Evolutionary conservation across 108 stramenopile species (phyloP).

Genomic region (Fragilaria radians): DNA sequence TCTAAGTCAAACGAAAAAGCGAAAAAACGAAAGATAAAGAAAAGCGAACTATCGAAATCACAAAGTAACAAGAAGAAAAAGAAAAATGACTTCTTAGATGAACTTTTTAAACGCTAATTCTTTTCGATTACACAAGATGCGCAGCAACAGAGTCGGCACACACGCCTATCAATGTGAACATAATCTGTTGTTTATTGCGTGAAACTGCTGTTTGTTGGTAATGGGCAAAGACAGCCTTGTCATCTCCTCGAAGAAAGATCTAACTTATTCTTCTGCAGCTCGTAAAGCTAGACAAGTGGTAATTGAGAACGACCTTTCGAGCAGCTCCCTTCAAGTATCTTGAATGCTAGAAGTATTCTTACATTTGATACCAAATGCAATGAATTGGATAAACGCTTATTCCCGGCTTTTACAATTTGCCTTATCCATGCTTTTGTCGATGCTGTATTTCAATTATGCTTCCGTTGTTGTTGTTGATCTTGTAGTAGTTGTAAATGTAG

Average conservation of each 20-base stretch:
- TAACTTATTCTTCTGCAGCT: slow-evolving; percentile 85
- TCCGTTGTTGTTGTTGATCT: too few species aligned
- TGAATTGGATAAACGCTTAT: too few species aligned
- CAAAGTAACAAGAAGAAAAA: slow-evolving; percentile 1
- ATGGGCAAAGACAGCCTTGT: slow-evolving; percentile 84
- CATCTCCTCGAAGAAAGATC: slow-evolving; percentile 80
- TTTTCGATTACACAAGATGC: neutral
- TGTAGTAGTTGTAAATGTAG: too few species aligned
- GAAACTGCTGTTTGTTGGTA: slow-evolving; percentile 86
- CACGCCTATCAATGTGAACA: slow-evolving; percentile 84
- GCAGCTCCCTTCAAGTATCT: slow-evolving; percentile 85
- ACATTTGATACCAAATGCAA: too few species aligned
- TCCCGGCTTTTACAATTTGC: too few species aligned
- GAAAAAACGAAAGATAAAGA: neutral
- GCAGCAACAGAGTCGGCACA: slow-evolving; percentile 22
- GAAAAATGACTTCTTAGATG: slow-evolving; percentile 5
- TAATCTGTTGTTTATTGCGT: too few species aligned
- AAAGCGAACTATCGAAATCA: neutral
- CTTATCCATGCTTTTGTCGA: too few species aligned
- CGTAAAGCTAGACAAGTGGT: slow-evolving; percentile 93
- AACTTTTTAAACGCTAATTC: neutral
- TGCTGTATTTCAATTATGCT: too few species aligned
- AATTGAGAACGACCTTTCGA: slow-evolving; percentile 85
- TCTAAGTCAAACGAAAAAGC: neutral
- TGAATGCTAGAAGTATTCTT: too few species aligned